Evolutionary conservation across 257 asterid species (phyloP), one percentile per base, ranked within the genome.

Genomic region (Jacaranda copaia): DNA sequence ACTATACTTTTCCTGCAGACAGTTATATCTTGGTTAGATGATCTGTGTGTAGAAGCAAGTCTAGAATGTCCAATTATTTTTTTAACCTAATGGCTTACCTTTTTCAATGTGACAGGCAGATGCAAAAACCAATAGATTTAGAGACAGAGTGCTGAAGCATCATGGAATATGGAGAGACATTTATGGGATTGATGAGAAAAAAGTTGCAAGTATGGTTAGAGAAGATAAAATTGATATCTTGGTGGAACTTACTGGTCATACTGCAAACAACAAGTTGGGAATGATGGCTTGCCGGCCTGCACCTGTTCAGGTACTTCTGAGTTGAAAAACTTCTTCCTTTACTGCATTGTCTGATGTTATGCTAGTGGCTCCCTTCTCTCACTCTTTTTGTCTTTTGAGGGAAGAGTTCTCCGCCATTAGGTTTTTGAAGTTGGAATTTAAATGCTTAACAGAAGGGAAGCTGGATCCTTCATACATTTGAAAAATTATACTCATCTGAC

Each of bases 261-360:
- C 99, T 52, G 99, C 99, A 70, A 96, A 96, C 86, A 96, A 96
- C 89, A 96, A 93, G 87, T 83, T 96, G 91, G 99, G 99, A 81
- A 93, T 84, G 95, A 87, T 96, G 98, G 97, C 99, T 79, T 96
- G 99, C 87, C 95, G 93, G 56, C 98, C 99, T 74, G 97, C 98
- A 9, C 98, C 99, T 77, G 87, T 96, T 85, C 99, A 93, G 98
- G 99, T 96, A 85, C 56, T 70, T 68, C 74, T 72, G 59, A 74
- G 52, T 46, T 6, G 52, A 20, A 14, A 52, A 68, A 42, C 57
- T 32, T 70, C 39, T 55, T 42, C 20, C 15, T 38, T 75, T 49
- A 49, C 49, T 55, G 46, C 68, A 65, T 79, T 43, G 13, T 5
- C 62, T 16, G 51, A 13, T 68, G 59, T 11, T 55, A 48, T 71